Percentiles rank a stretch among this genome's conserved stretches.
Conservation (phyloP, 2,329 filamentous ascomycete genomes). For the Alternaria longipes region DNA sequence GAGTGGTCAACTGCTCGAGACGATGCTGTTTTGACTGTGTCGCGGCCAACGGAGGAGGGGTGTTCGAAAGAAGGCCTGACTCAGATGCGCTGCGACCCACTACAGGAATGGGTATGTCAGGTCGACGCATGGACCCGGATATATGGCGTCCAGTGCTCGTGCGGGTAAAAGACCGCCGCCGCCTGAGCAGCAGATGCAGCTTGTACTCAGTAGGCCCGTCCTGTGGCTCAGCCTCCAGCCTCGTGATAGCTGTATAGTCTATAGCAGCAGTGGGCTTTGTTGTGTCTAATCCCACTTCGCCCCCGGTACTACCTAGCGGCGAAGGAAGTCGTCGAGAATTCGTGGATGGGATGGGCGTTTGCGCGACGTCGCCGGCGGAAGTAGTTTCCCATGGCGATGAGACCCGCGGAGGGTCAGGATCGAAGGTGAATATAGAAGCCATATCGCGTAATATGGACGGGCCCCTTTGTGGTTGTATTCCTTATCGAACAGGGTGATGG, state of each 20-base stretch:
- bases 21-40: conserved; percentile 81
- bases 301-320: conserved; percentile 14
- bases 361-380: conserved; percentile 37
- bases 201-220: conserved; percentile 97
- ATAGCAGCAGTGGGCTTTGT: conserved; percentile 19
- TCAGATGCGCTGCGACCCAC: conserved; percentile 44
- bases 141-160: conserved; percentile 71
- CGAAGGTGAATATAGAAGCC: conserved; percentile 97
- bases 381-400: conserved; percentile 89
- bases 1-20: conserved; percentile 90
- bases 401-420: conserved; percentile 85
- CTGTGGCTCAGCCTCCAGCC: conserved; percentile 88
- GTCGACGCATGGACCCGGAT: conserved; percentile 61
- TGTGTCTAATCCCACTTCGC: conserved; percentile 7
- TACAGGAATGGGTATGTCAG: conserved; percentile 41
- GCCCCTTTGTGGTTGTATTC: background rate
- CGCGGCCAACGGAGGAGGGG: conserved; percentile 59
- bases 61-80: conserved; percentile 38
- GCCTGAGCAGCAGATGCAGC: conserved; percentile 83
- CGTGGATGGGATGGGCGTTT: conserved; percentile 25
- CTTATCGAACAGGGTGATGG: background rate
- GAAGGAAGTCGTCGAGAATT: conserved; percentile 28
- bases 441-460: conserved; percentile 57
- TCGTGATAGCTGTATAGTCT: conserved; percentile 64
- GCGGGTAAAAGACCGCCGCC: conserved; percentile 75